Evolutionary conservation across 1,139 yeast species (phyloP).

Genomic region (Pichia sp.): DNA sequence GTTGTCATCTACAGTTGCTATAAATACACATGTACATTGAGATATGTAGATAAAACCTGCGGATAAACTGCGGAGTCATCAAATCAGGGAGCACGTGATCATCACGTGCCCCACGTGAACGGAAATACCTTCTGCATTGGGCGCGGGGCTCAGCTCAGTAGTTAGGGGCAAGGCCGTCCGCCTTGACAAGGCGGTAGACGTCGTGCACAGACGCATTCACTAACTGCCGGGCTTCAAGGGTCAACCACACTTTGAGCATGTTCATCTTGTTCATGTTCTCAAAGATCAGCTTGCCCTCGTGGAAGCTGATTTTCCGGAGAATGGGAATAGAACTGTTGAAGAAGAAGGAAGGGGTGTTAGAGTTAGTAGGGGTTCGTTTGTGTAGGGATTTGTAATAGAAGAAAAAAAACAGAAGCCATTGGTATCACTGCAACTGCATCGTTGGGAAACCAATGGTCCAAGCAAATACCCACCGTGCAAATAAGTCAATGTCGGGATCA

Average conservation of each 20-base stretch:
- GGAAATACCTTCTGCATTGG: too few species aligned
- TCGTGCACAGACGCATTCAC: constrained; percentile 81
- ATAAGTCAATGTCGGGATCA: constrained; percentile 86
- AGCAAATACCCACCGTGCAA: constrained; percentile 85
- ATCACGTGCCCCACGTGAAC: too few species aligned
- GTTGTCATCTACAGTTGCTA: too few species aligned
- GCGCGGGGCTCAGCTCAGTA: constrained; percentile 31
- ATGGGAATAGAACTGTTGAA: constrained; percentile 72
- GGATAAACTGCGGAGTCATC: too few species aligned
- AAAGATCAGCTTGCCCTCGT: constrained; percentile 56
- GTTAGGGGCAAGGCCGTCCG: constrained; percentile 57
- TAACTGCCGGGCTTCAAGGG: constrained; percentile 81
- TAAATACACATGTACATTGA: too few species aligned
- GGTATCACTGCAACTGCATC: constrained; percentile 17
- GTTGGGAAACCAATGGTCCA: constrained; percentile 53
- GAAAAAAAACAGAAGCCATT: not conserved
- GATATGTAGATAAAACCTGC: too few species aligned
- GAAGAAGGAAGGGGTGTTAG: not conserved
- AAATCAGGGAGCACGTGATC: too few species aligned
- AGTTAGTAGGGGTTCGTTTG: not conserved
- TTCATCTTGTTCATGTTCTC: constrained; percentile 56
- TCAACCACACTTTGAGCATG: constrained; percentile 88
- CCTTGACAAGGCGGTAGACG: constrained; percentile 49
- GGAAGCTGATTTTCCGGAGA: constrained; percentile 70
- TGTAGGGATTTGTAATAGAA: constrained; percentile 15